These are phyloP conservation scores for Colletotrichum phormii DNA, from an alignment of 2,329 filamentous ascomycete species.

Conservation along the genomic window DNA sequence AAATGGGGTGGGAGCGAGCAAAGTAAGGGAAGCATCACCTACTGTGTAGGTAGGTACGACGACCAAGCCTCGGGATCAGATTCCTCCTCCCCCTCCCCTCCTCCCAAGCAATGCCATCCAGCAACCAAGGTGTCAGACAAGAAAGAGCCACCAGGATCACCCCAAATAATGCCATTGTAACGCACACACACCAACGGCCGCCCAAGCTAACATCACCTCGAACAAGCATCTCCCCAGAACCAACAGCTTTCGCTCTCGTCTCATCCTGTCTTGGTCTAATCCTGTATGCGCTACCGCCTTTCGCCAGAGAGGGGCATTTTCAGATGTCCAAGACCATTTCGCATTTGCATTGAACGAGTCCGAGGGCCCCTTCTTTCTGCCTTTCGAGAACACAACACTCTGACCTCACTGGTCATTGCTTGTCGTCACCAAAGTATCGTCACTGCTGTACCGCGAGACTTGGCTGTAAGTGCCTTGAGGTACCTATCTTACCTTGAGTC, in stretches of 20 bases:
- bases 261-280: not conserved
- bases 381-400: conserved; percentile 17
- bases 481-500: no score
- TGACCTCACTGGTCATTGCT: not conserved
- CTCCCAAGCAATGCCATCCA: not conserved
- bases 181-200: not conserved
- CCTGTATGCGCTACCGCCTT: not conserved
- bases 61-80: conserved; percentile 6
- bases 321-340: conserved; percentile 6
- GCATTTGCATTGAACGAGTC: conserved; percentile 18
- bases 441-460: no score
- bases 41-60: no score
- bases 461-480: no score
- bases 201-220: not conserved
- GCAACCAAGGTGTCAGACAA: not conserved
- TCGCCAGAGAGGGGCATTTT: not conserved
- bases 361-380: conserved; percentile 10
- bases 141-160: not conserved
- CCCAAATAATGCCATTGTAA: conserved; percentile 32
- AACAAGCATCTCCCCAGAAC: conserved; percentile 6
- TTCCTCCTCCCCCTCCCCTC: not conserved
- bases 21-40: not conserved
- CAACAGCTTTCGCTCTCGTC: conserved; percentile 2
- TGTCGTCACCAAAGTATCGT: not conserved
- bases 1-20: not conserved